Base-by-base conservation (phyloP, 2,329 filamentous ascomycete species). In the Thelonectria discophora region DNA sequence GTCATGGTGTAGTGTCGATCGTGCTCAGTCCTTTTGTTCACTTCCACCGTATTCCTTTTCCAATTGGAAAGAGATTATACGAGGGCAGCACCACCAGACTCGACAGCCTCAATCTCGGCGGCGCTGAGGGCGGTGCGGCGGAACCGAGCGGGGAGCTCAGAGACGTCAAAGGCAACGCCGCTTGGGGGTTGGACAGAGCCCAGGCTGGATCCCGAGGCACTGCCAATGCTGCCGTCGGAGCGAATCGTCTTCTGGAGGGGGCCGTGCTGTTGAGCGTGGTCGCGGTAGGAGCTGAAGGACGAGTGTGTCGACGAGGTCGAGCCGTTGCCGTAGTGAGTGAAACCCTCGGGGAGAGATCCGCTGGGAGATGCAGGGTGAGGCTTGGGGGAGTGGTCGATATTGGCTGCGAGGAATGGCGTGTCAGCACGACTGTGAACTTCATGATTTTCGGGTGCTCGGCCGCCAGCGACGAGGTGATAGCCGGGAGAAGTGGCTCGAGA, bases 91-190 rank as follows among this genome's bases (percentile, higher is more conserved):
- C 95, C 95, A 57, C 94, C 95, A 58, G 92, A 95, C 86, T 97
- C 93, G 73, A 99, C 86, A 20, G 93, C 94, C 78, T 98, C 95
- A 63, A 99, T 99, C 86, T 99, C 95, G 45, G 89, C 88, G 70
- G 89, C 79, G 39, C 86, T 89, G 80, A 94, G 91, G 12, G 88
- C 85, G 50, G 86, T 81, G 67, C 93, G 86, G 73, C 89, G 88
- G 86, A 97, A 99, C 72, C 94, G 88, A 65, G 83, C 76, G 17
- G 95, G 94, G 21, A 99, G 88, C 80, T 99, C 91, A 70, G 88
- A 91, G 70, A 93, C 88, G 78, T 98, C 95, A 76, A 97, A 97
- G 78, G 85, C 93, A 77, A 92, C 82, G 69, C 94, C 94, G 72
- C 87, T 79, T 62, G 85, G 84, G 39, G 94, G 85, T 68, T 85